Evolutionary conservation across 2,329 filamentous ascomycete species (phyloP).

Genomic region (Colletotrichum camelliae): DNA sequence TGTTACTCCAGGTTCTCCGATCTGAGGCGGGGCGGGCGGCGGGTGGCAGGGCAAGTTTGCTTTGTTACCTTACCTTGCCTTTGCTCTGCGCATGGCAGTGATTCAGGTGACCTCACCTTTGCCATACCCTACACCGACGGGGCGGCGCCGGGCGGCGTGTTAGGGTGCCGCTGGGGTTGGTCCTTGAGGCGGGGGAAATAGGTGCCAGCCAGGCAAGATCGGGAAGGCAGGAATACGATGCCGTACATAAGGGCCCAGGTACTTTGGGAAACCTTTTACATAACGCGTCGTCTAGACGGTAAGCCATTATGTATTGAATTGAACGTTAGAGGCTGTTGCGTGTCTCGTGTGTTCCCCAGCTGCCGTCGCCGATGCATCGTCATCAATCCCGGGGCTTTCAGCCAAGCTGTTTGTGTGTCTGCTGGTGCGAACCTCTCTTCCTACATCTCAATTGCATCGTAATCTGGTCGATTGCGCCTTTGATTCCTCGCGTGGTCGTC

Average conservation of each 20-base stretch:
- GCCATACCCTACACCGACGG: not conserved
- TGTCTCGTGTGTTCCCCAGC: not conserved
- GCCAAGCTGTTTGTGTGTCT: not conserved
- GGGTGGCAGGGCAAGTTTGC: not conserved
- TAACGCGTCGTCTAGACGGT: not conserved
- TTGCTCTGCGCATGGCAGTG: not conserved
- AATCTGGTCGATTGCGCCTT: not conserved
- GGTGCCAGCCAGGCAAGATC: not conserved
- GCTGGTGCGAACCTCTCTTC: not conserved
- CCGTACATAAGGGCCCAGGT: not conserved
- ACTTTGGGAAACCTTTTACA: not conserved
- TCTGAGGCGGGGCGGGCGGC: not conserved
- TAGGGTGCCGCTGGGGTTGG: not conserved
- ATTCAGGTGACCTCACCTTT: not conserved
- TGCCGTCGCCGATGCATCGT: not conserved
- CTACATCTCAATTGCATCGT: not conserved
- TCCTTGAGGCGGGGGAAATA: not conserved
- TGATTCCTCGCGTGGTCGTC: not conserved
- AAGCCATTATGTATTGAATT: not conserved
- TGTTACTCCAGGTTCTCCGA: not conserved
- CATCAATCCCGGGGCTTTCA: not conserved
- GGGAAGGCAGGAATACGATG: not conserved
- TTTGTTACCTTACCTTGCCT: not conserved
- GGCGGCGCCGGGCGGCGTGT: not conserved
- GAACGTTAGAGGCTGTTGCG: not conserved